Base-by-base conservation (phyloP, 1,139 yeast genomes). In the Taiozyma onychis region DNA sequence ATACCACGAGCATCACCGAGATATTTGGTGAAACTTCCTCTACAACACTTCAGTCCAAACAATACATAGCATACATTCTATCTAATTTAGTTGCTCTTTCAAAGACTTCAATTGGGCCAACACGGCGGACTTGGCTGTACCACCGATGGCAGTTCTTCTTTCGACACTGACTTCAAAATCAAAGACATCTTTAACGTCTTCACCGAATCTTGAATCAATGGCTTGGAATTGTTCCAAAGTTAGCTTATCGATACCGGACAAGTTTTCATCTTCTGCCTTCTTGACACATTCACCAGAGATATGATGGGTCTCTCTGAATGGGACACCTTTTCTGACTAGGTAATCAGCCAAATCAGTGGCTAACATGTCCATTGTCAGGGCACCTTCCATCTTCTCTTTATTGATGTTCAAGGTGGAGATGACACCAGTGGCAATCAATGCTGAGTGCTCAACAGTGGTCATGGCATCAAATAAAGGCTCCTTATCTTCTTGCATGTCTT, bases 301-400 rank as follows among this genome's bases (percentile, higher is more conserved):
- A 69, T 93, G 98, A 70, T 93, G 99, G 2, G 99, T 93, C 73
- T 93, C 98, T 75, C 99, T 88, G 75, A 93, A 93, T 52, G 99
- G 99, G 57, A 93, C 99, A 51, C 99, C 99, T 70, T 86, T 90
- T 74, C 97, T 84, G 50, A 93, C 99, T 60, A 93, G 78, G 70
- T 93, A 93, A 70, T 93, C 99, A 43, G 99, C 99, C 62, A 93
- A 78, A 68, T 93, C 99, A 26, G 99, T 93, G 18, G 99, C 99
- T 63, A 93, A 79, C 99, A 93, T 95, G 69, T 95, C 99, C 96
- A 91, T 91, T 35, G 98, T 91, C 63, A 93, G 78, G 0, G 98
- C 95, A 44, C 78, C 82, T 61, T 77, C 78, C 99, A 93, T 93
- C 59, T 77, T 84, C 52, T 79, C 83, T 57, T 80, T 77, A 61